Conservation (phyloP, 768 basidiomycete species). For the Sarcodon sp. region DNA sequence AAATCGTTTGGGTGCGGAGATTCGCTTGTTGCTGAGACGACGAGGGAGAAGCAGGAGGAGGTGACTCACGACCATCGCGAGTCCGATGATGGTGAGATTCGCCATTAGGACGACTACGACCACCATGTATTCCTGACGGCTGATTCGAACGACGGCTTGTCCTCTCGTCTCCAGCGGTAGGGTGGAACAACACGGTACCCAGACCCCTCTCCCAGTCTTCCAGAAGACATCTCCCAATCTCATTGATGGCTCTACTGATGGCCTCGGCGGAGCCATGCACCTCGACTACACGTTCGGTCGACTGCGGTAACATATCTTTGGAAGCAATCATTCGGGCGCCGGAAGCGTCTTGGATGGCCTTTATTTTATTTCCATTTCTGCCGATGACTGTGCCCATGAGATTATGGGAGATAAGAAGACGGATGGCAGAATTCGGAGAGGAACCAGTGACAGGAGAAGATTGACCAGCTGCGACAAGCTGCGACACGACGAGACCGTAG, state of each 20-base stretch:
- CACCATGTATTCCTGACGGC: conserved; percentile 36
- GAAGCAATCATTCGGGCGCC: conserved; percentile 97
- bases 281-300: conserved; percentile 97
- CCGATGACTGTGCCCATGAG: conserved; percentile 99
- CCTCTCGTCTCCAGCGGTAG: conserved; percentile 73
- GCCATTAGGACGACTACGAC: conserved; percentile 55
- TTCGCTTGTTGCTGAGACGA: conserved; percentile 55
- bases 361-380: conserved; percentile 92
- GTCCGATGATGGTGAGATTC: conserved; percentile 21
- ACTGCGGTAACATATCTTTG: conserved; percentile 98
- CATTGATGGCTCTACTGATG: conserved; percentile 87
- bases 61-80: conserved; percentile 29
- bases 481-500: conserved; percentile 87
- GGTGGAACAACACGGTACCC: conserved; percentile 94
- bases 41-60: conserved; percentile 26
- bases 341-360: conserved; percentile 93
- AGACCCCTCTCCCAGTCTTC: conserved; percentile 95
- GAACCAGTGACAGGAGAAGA: conserved; percentile 38
- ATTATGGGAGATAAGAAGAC: conserved; percentile 97
- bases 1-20: conserved; percentile 96
- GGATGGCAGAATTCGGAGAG: conserved; percentile 72
- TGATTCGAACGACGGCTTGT: conserved; percentile 33
- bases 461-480: conserved; percentile 76
- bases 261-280: conserved; percentile 89
- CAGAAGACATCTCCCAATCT: conserved; percentile 89